phyloP scores from a whole-genome alignment of 306 rosid species.

The Fragaria iinumae region DNA sequence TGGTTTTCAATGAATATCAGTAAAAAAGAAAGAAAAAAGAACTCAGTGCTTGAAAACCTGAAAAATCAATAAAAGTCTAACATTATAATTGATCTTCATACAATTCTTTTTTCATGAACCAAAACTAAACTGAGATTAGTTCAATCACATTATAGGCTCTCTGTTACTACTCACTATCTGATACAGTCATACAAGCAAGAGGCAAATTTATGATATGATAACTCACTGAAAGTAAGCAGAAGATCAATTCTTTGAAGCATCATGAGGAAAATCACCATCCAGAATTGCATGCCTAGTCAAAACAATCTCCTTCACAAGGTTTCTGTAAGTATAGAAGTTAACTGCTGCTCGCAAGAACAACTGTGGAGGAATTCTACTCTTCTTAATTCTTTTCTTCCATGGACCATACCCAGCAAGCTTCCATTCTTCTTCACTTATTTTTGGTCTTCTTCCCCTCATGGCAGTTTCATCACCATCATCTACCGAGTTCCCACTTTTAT shows the following conservation, averaged over 20 bases:
- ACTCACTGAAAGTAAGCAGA: background rate
- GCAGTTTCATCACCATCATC: slow-evolving; percentile 60
- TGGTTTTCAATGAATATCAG: no score
- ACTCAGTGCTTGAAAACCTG: no score
- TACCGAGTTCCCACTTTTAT: background rate
- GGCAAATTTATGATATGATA: background rate
- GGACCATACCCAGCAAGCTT: slow-evolving; percentile 70
- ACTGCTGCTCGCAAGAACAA: slow-evolving; percentile 75
- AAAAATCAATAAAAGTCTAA: no score
- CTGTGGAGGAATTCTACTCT: slow-evolving; percentile 75
- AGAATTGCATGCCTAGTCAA: slow-evolving; percentile 85
- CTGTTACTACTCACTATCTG: background rate
- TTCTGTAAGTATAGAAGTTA: slow-evolving; percentile 68
- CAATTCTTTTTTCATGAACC: no score
- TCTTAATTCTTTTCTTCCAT: slow-evolving; percentile 76
- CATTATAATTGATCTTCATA: no score
- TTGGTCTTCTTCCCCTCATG: slow-evolving; percentile 70
- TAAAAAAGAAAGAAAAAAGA: no score
- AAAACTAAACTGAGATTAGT: no score
- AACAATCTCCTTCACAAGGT: slow-evolving; percentile 90
- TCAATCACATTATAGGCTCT: no score
- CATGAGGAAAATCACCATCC: slow-evolving; percentile 75
- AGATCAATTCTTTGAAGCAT: slow-evolving; percentile 17
- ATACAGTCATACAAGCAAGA: background rate
- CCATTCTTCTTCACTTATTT: slow-evolving; percentile 79